Conservation (phyloP, 2,329 filamentous ascomycete genomes). For the Leptographium lundbergii region DNA sequence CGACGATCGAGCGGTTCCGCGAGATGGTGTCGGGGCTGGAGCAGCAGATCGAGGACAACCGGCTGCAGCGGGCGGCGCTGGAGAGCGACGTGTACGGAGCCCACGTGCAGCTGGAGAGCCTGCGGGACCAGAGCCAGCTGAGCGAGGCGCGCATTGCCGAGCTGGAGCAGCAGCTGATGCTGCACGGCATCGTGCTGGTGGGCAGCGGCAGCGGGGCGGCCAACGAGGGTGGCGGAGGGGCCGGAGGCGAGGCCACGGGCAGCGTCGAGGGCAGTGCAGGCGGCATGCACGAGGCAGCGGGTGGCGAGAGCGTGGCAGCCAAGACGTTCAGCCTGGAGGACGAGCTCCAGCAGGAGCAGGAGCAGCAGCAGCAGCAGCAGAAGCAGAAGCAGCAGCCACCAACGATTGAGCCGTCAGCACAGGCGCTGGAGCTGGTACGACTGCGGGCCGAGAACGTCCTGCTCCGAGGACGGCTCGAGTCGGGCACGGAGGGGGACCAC, state of each 20-base stretch:
- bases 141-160: conserved; percentile 44
- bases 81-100: conserved; percentile 35
- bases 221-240: neutral
- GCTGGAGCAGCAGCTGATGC: conserved; percentile 43
- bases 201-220: conserved; percentile 3
- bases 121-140: conserved; percentile 28
- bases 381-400: conserved; percentile 15
- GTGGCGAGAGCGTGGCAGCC: conserved; percentile 10
- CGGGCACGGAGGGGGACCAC: conserved; percentile 39
- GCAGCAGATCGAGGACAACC: conserved; percentile 29
- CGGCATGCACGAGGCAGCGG: too few species aligned
- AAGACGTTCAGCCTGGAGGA: conserved; percentile 40
- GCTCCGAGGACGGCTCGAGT: conserved; percentile 40
- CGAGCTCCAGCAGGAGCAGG: conserved; percentile 32
- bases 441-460: conserved; percentile 50
- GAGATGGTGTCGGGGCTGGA: conserved; percentile 15
- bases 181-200: conserved; percentile 19
- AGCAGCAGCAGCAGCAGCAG: conserved; percentile 29
- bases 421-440: conserved; percentile 41
- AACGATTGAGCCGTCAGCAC: conserved; percentile 17
- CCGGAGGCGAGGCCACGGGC: neutral
- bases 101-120: conserved; percentile 21
- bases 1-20: conserved; percentile 16
- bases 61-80: conserved; percentile 24
- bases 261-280: too few species aligned